These are phyloP conservation scores for Beauveria medogensis DNA, from an alignment of 2,329 filamentous ascomycete genomes.

Conservation along the genomic window DNA sequence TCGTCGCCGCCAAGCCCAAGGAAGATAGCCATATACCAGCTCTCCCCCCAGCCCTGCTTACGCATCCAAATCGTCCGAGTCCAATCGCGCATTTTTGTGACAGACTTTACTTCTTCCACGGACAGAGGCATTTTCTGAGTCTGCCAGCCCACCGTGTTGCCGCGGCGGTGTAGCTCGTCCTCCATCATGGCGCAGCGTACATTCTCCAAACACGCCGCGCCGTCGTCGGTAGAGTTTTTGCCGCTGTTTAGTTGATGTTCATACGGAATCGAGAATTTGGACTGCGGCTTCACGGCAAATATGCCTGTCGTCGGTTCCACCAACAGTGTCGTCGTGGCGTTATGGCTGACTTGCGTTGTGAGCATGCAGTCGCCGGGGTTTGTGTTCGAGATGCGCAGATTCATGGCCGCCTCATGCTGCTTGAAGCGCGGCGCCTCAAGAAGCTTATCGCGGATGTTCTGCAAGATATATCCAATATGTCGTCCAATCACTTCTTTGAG, in stretches of 20 bases:
- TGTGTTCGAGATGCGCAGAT: slow-evolving; percentile 46
- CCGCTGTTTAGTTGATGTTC: slow-evolving; percentile 59
- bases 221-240: slow-evolving; percentile 49
- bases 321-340: slow-evolving; percentile 50
- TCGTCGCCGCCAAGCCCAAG: slow-evolving; percentile 65
- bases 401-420: slow-evolving; percentile 49
- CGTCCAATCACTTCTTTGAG: slow-evolving; percentile 66
- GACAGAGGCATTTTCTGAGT: slow-evolving; percentile 40
- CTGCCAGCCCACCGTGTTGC: slow-evolving; percentile 58
- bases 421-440: slow-evolving; percentile 52
- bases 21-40: slow-evolving; percentile 66
- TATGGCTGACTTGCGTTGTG: slow-evolving; percentile 59
- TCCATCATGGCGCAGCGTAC: slow-evolving; percentile 54
- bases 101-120: slow-evolving; percentile 47
- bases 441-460: slow-evolving; percentile 55
- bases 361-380: slow-evolving; percentile 63
- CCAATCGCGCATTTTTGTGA: slow-evolving; percentile 55
- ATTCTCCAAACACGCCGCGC: slow-evolving; percentile 48
- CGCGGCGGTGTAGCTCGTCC: slow-evolving; percentile 52
- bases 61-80: slow-evolving; percentile 62
- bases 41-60: slow-evolving; percentile 59
- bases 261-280: slow-evolving; percentile 43
- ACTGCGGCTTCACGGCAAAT: slow-evolving; percentile 61
- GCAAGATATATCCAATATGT: slow-evolving; percentile 66
- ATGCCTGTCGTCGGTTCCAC: slow-evolving; percentile 75